Base-by-base conservation (phyloP, 2,329 filamentous ascomycete species). In the Annulohypoxylon truncatum region DNA sequence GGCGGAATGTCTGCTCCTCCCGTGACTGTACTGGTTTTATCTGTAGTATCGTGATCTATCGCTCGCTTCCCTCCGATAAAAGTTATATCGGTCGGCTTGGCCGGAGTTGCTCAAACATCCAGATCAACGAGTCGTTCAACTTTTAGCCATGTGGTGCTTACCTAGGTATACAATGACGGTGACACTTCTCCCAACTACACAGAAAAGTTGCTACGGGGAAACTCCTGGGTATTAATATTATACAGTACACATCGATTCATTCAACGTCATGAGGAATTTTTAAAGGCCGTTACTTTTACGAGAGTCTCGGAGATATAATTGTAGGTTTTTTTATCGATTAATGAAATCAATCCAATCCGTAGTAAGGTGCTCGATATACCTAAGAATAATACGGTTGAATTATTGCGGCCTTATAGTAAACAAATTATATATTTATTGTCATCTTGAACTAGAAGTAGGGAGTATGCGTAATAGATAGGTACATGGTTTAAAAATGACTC, bases 1-100 rank as follows among this genome's bases (percentile, higher is more conserved):
- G 38, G 60, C 56, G 63, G 63, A 56, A 58, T 38, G 51, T 56
- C 18, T 51, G 58, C 53, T 58, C 44, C 33, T 44, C 50, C 40
- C 5, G 10, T 61, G 47, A 55, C 26, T 47, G 24, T 61, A 38
- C 20, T 26, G 1, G 35, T 47, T 24, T 3, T 44, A 24, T 58
- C n/a, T 42, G 13, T 54, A 54, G 48, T 26, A 35, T 58, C 58
- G 48, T 47, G 24, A 13, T 24, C n/a, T 46, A 20, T 46, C 40
- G 12, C 33, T 56, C 40, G 47, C 46, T 52, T 40, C 42, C 42
- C 47, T 57, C 40, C 35, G 48, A 57, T 35, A 13, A 46, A 61
- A 47, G 13, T 40, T 4, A 33, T 42, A 24, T 62, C 26, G 10
- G 28, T 50, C 48, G 58, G 59, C 12, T 46, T 13, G 6, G 24